Percentiles rank a stretch among this genome's conserved stretches.
Evolutionary conservation across 2,329 filamentous ascomycete genomes (phyloP).

Genomic region (Pseudopithomyces chartarum): DNA sequence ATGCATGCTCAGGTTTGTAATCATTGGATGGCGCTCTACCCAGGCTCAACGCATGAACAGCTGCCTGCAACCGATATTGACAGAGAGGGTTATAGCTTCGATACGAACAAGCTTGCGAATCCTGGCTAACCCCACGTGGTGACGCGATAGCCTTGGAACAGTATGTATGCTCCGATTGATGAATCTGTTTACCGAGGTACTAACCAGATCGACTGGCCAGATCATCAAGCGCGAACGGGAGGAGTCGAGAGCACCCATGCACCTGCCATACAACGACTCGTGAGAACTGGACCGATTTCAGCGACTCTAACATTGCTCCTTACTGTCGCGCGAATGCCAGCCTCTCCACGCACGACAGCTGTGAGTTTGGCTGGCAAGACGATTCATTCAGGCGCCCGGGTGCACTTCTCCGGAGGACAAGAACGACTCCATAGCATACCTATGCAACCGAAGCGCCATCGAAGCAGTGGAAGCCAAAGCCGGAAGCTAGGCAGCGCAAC

Average conservation of each 20-base stretch:
- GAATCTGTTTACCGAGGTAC: neutral
- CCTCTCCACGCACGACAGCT: neutral
- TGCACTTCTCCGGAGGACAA: neutral
- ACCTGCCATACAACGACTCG: neutral
- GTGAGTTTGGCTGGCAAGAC: neutral
- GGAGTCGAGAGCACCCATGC: neutral
- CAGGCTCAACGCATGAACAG: neutral
- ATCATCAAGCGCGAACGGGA: slow-evolving; percentile 1
- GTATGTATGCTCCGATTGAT: neutral
- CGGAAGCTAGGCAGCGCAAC: slow-evolving; percentile 8
- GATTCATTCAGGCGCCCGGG: slow-evolving; percentile 1
- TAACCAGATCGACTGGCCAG: slow-evolving; percentile 1
- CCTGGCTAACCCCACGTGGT: slow-evolving; percentile 3
- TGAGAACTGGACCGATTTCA: neutral
- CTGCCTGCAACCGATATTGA: neutral
- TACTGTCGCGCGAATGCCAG: neutral
- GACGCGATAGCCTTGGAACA: neutral
- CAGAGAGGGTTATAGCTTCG: neutral
- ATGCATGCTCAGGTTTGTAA: neutral
- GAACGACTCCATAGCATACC: neutral
- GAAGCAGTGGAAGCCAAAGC: neutral
- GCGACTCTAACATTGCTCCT: neutral
- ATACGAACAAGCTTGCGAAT: slow-evolving; percentile 1
- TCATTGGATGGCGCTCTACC: neutral
- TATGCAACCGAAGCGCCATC: neutral